Evolutionary conservation across 1,284 basidiomycete genomes (phyloP).

Genomic region (Boletus austroedulis): DNA sequence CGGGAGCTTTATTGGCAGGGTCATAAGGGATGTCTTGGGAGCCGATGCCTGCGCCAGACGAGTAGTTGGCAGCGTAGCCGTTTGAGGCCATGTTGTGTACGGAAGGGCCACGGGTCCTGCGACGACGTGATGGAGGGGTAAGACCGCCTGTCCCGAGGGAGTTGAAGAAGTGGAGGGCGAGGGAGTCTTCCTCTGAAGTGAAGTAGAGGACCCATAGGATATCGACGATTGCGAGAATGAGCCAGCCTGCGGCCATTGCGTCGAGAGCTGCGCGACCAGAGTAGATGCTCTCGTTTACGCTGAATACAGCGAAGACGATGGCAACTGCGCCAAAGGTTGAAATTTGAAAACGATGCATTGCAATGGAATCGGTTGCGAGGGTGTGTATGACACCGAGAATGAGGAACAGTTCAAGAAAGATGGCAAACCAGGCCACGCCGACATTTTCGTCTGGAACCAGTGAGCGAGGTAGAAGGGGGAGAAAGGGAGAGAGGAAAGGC

Average conservation of each 20-base stretch:
- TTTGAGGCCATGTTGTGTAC: slow-evolving; percentile 63
- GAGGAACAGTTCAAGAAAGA: slow-evolving; percentile 82
- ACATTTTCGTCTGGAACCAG: slow-evolving; percentile 43
- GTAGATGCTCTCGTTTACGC: slow-evolving; percentile 69
- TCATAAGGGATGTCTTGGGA: slow-evolving; percentile 59
- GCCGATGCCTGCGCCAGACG: slow-evolving; percentile 61
- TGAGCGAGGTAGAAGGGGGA: not conserved
- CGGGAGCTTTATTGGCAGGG: slow-evolving; percentile 50
- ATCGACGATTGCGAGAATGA: slow-evolving; percentile 86
- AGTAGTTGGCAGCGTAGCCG: slow-evolving; percentile 59
- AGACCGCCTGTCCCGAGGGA: slow-evolving; percentile 83
- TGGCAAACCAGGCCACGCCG: slow-evolving; percentile 87
- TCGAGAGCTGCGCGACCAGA: slow-evolving; percentile 51
- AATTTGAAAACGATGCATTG: slow-evolving; percentile 85
- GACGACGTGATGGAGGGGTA: slow-evolving; percentile 71
- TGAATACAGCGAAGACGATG: slow-evolving; percentile 84
- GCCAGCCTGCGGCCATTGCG: slow-evolving; percentile 91
- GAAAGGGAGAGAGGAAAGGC: slow-evolving; percentile 26
- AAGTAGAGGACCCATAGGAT: slow-evolving; percentile 96
- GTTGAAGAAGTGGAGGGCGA: slow-evolving; percentile 81
- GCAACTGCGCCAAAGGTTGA: slow-evolving; percentile 83
- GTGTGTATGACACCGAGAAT: slow-evolving; percentile 80
- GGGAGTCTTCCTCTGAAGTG: slow-evolving; percentile 92
- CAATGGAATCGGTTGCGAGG: slow-evolving; percentile 80
- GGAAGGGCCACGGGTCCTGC: slow-evolving; percentile 59